A percentile compares a stretch with the other conserved stretches of the same genome.
phyloP scores from a whole-genome alignment of 495 filamentous ascomycete genomes.

The Aspergillus campestris region DNA sequence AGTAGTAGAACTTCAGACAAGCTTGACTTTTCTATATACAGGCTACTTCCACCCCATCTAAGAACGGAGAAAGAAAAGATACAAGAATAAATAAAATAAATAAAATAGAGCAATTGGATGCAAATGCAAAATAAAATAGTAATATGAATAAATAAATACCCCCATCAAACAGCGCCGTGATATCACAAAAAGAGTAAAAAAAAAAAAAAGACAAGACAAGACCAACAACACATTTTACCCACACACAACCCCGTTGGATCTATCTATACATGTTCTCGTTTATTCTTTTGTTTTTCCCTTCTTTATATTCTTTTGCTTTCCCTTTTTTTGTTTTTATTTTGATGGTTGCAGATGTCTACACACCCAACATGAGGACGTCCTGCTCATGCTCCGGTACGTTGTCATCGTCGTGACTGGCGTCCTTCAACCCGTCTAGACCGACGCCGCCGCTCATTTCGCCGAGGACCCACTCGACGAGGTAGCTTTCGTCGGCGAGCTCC shows the following conservation, averaged over 20 bases:
- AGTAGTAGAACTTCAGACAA: too few relatives aligned
- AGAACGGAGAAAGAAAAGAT: too few relatives aligned
- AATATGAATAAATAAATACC: conserved; percentile 2
- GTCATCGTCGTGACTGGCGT: conserved; percentile 2
- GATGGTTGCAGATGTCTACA: conserved; percentile 9
- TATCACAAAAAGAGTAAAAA: conserved; percentile 4
- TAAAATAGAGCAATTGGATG: not conserved
- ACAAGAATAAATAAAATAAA: too few relatives aligned
- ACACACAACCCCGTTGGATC: conserved; percentile 10
- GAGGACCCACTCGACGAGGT: conserved; percentile 85
- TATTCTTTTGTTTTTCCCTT: not conserved
- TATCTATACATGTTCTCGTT: conserved; percentile 16
- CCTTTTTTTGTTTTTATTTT: not conserved
- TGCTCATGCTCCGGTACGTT: conserved; percentile 31
- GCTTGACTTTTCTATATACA: too few relatives aligned
- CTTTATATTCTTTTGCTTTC: not conserved
- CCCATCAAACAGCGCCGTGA: conserved; percentile 14
- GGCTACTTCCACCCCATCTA: too few relatives aligned
- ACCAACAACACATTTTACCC: too few relatives aligned
- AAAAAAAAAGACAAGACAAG: too few relatives aligned
- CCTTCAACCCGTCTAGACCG: conserved; percentile 29
- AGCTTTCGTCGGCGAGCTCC: conserved; percentile 88
- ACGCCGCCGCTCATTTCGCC: conserved; percentile 78
- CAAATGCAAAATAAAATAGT: conserved; percentile 12
- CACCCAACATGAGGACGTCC: conserved; percentile 39